Evolutionary conservation across 257 asterid genomes (phyloP), one percentile per base, ranked within the genome.

Genomic region (Solanum rostratum): DNA sequence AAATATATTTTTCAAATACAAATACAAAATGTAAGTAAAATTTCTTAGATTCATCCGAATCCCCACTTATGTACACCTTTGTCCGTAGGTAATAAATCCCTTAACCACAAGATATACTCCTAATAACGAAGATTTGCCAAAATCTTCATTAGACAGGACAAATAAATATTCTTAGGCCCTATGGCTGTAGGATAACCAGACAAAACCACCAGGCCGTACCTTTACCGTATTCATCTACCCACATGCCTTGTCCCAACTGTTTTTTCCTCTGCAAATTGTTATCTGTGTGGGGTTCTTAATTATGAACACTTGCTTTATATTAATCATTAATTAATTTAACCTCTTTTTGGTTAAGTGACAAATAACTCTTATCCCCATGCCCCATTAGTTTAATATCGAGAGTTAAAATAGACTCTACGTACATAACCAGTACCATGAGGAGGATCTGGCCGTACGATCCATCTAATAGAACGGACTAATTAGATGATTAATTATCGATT

Each of bases 161-260:
- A 78, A 78, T 52, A 78, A 29, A 78, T 78, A 27, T 78, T 50
- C 46, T 78, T 16, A 50, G 39, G 59, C 59, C 22, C 24, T 76
- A 14, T 76, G 43, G 63, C 45, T 24, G 43, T 46, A 22, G 12
- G 16, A 76, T 50, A 50, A 78, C 46, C 27, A 78, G 82, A 78
- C 82, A 78, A 76, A 74, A 78, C n/a, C 46, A 78, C 82, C 82
- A 78, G 63, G 82, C 82, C 82, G 82, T 78, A 78, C 82, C 63
- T 78, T 78, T 78, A 78, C 82, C 82, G 63, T 78, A 78, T 78
- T 49, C 82, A 27, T 78, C 63, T 4, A 50, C 82, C 22, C 82
- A 78, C 82, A 78, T 78, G 82, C 63, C 63, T 78, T 78, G 82
- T 73, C 81, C 81, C 81, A 46, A 22, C 60, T 74, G 60, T 24